Conservation (phyloP, 805 yeast genomes). For the Pichia nanzhaoensis region DNA sequence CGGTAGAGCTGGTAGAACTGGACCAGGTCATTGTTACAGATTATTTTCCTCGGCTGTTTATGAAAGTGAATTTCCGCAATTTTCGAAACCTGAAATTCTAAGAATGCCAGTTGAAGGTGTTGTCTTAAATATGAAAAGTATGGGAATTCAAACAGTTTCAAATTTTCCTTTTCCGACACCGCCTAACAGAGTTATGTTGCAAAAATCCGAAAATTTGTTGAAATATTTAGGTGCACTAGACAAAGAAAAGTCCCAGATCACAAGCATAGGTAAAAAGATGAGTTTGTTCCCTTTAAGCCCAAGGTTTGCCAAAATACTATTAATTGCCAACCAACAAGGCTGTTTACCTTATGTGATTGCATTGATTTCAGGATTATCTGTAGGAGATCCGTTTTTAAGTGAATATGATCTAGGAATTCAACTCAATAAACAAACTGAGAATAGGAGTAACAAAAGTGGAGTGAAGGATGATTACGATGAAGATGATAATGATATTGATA, state of each 20-base stretch:
- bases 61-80: slow-evolving; percentile 78
- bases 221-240: slow-evolving; percentile 74
- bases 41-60: slow-evolving; percentile 89
- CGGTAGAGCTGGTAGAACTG: slow-evolving; percentile 86
- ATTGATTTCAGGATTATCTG: slow-evolving; percentile 84
- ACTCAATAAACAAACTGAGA: slow-evolving; percentile 18
- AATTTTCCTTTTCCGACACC: slow-evolving; percentile 95
- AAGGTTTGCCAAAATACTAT: slow-evolving; percentile 81
- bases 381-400: slow-evolving; percentile 81
- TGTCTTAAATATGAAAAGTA: slow-evolving; percentile 91
- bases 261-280: slow-evolving; percentile 80
- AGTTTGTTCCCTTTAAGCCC: slow-evolving; percentile 91
- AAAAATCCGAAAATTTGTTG: slow-evolving; percentile 61
- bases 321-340: slow-evolving; percentile 78
- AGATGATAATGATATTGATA: neutral
- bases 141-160: slow-evolving; percentile 86
- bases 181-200: slow-evolving; percentile 58
- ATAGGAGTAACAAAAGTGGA: slow-evolving; percentile 30
- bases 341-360: slow-evolving; percentile 89
- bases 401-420: slow-evolving; percentile 67
- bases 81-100: slow-evolving; percentile 81
- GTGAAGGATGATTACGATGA: slow-evolving; percentile 27
- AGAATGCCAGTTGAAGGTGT: slow-evolving; percentile 96
- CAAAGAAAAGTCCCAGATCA: slow-evolving; percentile 42
- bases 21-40: slow-evolving; percentile 96